A percentile compares a stretch with the other conserved stretches of the same genome.
Conservation (phyloP, 495 filamentous ascomycete species). For the Pseudevernia furfuracea region DNA sequence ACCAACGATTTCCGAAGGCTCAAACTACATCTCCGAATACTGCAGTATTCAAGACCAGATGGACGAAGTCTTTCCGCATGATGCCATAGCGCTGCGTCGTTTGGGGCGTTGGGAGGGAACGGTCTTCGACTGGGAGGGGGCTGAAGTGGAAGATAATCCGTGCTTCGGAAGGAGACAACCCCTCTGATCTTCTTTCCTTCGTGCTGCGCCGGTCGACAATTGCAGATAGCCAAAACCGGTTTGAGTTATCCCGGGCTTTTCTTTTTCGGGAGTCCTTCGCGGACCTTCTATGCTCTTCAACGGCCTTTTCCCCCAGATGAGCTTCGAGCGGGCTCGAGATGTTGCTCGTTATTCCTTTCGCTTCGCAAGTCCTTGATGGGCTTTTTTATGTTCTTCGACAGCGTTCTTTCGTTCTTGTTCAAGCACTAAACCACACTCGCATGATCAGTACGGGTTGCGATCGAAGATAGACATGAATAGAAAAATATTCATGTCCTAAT, state of each 20-base stretch:
- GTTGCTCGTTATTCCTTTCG: not conserved
- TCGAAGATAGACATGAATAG: not conserved
- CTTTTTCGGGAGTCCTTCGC: not conserved
- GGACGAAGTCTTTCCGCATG: not conserved
- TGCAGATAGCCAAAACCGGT: not conserved
- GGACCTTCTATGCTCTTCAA: not conserved
- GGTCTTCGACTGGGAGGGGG: not conserved
- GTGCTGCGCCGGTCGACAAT: not conserved
- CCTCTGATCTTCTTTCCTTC: not conserved
- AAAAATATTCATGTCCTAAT: not conserved
- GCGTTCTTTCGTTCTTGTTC: not conserved
- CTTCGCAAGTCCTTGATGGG: not conserved
- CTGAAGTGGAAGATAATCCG: not conserved
- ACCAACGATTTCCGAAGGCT: not conserved
- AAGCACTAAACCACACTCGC: not conserved
- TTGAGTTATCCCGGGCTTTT: not conserved
- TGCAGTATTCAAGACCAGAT: conserved; percentile 2
- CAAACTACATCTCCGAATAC: not conserved
- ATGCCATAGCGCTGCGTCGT: not conserved
- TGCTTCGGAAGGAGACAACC: not conserved
- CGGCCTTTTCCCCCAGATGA: not conserved
- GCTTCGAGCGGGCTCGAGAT: not conserved
- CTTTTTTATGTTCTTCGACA: not conserved
- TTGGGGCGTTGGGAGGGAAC: not conserved
- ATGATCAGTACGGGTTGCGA: not conserved